Base-by-base conservation (phyloP, 352 stramenopile species). In the Pythium folliculosum region DNA sequence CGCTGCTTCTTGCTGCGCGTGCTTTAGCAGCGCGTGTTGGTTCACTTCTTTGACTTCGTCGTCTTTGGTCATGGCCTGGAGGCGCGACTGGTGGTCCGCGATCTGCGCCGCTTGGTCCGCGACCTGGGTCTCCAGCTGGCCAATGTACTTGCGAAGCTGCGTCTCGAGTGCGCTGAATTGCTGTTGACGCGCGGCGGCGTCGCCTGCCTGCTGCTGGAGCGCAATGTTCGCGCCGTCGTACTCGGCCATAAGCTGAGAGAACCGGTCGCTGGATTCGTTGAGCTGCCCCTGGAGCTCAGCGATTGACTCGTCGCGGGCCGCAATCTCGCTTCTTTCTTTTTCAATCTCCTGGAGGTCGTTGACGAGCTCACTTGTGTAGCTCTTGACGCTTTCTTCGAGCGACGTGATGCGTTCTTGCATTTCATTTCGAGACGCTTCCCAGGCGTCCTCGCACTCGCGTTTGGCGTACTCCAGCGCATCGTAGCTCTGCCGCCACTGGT, bases 401-500 rank as follows among this genome's bases (percentile, higher is more conserved):
- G 77, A 62, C 3, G 56, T 59, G 30, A 90, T 66, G 37, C 85
- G 79, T 17, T 89, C 83, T 57, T 88, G 73, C 1, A 92, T 60
- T 40, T 81, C 72, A 3, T 69, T 77, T 25, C 78, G 81, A 27
- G 87, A 71, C 32, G 23, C 47, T 32, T 88, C 78, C 65, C 77
- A 76, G 8, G 67, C 58, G 9, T 91, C 80, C 37, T 91, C 85
- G 0, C 63, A 50, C 58, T 81, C 76, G 0, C 76, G 64, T 56
- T 87, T 91, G 19, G 63, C 70, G 19, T 63, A 61, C 30, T 93
- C 81, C 0, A 91, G 70, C 1, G 77, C 72, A 27, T 85, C 78
- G 49, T 89, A 91, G n/a, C 76, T 86, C 5, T 69, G 68, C 19
- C 81, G 75, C 77, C 80, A 89, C 45, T 87, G 80, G 25, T 81